These are phyloP conservation scores for Nicotiana otophora DNA, from an alignment of 257 asterid species.

Conservation along the genomic window DNA sequence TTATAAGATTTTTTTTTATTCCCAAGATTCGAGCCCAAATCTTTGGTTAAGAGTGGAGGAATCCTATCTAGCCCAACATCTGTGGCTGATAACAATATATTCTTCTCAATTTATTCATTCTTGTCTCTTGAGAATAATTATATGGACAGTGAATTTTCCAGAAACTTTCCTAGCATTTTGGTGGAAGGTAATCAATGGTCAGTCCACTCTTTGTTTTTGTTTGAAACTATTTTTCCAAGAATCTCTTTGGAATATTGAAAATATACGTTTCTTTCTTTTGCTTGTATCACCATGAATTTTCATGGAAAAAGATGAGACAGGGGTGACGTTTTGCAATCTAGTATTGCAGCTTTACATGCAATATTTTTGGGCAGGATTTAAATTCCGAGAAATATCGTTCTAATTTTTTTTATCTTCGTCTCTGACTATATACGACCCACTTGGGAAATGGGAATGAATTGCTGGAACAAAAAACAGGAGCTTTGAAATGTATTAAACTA, in stretches of 20 bases:
- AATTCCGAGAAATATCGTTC: neutral
- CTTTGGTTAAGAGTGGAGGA: too few species aligned
- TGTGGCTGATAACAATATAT: neutral
- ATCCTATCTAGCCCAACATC: too few species aligned
- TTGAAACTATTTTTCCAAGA: neutral
- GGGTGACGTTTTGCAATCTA: neutral
- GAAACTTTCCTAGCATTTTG: neutral
- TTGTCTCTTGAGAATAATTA: neutral
- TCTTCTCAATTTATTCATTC: neutral
- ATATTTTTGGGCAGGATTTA: neutral
- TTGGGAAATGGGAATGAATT: too few species aligned
- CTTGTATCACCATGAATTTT: neutral
- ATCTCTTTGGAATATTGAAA: neutral
- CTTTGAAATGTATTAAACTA: too few species aligned
- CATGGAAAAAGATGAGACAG: neutral
- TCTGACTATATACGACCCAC: neutral
- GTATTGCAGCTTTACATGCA: neutral
- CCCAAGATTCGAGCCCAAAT: too few species aligned
- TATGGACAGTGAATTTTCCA: neutral
- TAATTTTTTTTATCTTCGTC: neutral
- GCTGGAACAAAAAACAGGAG: too few species aligned
- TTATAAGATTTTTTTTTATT: too few species aligned
- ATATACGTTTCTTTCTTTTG: neutral
- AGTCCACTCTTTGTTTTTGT: neutral
- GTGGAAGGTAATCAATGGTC: neutral